Conservation (phyloP, 2,329 filamentous ascomycete genomes). For the Pyrenophora graminea region DNA sequence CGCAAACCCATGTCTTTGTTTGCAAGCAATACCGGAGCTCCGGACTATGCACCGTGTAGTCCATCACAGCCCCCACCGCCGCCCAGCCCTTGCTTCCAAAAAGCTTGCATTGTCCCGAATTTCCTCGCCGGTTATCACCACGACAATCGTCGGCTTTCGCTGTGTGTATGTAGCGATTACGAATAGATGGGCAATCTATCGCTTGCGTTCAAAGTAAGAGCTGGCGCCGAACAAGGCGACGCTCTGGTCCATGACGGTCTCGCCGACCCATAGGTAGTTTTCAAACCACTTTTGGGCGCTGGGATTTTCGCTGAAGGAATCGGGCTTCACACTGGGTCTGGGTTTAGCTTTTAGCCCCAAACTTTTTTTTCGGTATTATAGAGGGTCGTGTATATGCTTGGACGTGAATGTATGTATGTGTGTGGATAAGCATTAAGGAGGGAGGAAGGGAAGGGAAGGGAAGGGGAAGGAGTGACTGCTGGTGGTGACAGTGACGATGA, state of each 20-base stretch:
- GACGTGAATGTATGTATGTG: too few relatives aligned
- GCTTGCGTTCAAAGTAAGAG: constrained; percentile 86
- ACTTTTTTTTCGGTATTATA: constrained; percentile 3
- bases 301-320: constrained; percentile 81
- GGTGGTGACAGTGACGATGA: neutral
- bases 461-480: constrained; percentile 1
- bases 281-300: constrained; percentile 87
- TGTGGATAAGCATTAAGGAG: neutral
- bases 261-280: constrained; percentile 90
- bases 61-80: too few relatives aligned
- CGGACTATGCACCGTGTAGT: too few relatives aligned
- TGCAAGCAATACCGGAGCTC: too few relatives aligned
- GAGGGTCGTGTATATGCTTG: too few relatives aligned
- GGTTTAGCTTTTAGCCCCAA: constrained; percentile 28
- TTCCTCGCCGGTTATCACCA: neutral
- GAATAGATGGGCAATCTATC: constrained; percentile 42
- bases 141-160: neutral
- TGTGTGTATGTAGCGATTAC: too few relatives aligned
- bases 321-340: constrained; percentile 82
- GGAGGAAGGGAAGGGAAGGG: constrained; percentile 1
- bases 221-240: constrained; percentile 88
- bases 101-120: neutral
- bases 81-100: too few relatives aligned
- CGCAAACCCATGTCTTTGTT: neutral
- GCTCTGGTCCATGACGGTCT: constrained; percentile 98